phyloP scores from a whole-genome alignment of 2,329 filamentous ascomycete species.

The Ophiostoma tasmaniense region DNA sequence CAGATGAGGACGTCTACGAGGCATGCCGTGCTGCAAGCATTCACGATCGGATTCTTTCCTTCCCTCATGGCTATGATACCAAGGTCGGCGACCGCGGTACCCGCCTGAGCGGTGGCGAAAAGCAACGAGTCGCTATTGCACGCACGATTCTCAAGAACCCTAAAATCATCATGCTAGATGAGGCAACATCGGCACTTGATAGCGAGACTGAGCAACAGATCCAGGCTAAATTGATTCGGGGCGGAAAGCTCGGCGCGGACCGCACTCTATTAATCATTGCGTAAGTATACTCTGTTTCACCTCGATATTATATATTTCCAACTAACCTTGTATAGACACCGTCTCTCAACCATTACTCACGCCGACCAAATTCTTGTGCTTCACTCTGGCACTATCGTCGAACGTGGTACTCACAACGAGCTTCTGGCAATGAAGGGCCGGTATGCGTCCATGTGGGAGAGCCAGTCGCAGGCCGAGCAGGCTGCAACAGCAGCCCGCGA shows the following conservation, averaged over 20 bases:
- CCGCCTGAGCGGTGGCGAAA: constrained; percentile 51
- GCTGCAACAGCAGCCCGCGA: constrained; percentile 52
- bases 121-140: constrained; percentile 52
- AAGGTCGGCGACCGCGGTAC: constrained; percentile 46
- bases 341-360: constrained; percentile 52
- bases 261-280: constrained; percentile 94
- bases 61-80: constrained; percentile 45
- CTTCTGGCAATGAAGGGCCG: constrained; percentile 61
- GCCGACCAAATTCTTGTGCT: constrained; percentile 25
- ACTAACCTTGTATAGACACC: constrained; percentile 44
- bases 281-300: constrained; percentile 39
- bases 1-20: constrained; percentile 41
- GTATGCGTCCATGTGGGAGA: constrained; percentile 82
- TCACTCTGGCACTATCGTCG: constrained; percentile 22
- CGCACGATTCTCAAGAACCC: constrained; percentile 61
- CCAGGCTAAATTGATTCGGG: constrained; percentile 58
- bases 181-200: constrained; percentile 62
- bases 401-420: constrained; percentile 46
- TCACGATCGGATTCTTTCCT: constrained; percentile 45
- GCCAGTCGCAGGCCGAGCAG: constrained; percentile 50
- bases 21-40: constrained; percentile 47
- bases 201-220: constrained; percentile 52
- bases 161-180: constrained; percentile 61
- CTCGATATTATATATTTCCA: not conserved
- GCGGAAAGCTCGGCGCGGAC: constrained; percentile 59